These are phyloP conservation scores for Rachicladosporium sp. DNA, from an alignment of 2,329 filamentous ascomycete genomes.

Conservation along the genomic window DNA sequence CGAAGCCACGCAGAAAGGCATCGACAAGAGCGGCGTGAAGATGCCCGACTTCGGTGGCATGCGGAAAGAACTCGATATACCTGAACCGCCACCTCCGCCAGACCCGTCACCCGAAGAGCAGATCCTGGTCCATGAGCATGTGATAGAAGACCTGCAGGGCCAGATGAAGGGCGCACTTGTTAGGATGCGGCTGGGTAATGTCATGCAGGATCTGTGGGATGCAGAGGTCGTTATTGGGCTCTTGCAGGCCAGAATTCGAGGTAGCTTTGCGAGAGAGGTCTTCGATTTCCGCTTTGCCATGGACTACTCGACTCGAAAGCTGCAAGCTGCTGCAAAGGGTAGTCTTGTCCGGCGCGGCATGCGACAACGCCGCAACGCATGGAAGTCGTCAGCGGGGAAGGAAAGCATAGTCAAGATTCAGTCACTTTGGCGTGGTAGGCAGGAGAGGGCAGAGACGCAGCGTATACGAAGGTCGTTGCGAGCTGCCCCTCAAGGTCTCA, in stretches of 20 bases:
- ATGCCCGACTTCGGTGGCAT: slow-evolving; percentile 99
- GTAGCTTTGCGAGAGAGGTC: slow-evolving; percentile 76
- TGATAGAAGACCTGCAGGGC: slow-evolving; percentile 70
- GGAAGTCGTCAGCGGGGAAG: slow-evolving; percentile 50
- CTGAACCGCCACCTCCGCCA: slow-evolving; percentile 58
- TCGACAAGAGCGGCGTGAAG: slow-evolving; percentile 85
- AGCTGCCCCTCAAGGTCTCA: slow-evolving; percentile 34
- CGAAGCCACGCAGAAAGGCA: slow-evolving; percentile 89
- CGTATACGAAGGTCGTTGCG: slow-evolving; percentile 35
- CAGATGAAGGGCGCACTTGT: slow-evolving; percentile 72
- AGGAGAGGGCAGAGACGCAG: slow-evolving; percentile 33
- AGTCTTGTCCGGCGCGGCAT: slow-evolving; percentile 57
- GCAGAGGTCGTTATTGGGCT: slow-evolving; percentile 66
- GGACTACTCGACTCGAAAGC: slow-evolving; percentile 62
- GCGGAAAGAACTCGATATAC: slow-evolving; percentile 86
- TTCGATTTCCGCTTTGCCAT: slow-evolving; percentile 71
- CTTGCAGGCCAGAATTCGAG: slow-evolving; percentile 75
- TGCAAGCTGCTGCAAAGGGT: slow-evolving; percentile 71
- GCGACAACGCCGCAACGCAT: slow-evolving; percentile 51
- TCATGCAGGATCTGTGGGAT: slow-evolving; percentile 87
- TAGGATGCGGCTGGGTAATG: slow-evolving; percentile 61
- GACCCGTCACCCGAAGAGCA: slow-evolving; percentile 83
- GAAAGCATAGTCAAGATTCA: slow-evolving; percentile 66
- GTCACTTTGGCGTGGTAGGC: slow-evolving; percentile 62
- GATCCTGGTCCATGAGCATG: slow-evolving; percentile 59